Conservation (phyloP, 805 yeast species). For the Candida railenensis region DNA sequence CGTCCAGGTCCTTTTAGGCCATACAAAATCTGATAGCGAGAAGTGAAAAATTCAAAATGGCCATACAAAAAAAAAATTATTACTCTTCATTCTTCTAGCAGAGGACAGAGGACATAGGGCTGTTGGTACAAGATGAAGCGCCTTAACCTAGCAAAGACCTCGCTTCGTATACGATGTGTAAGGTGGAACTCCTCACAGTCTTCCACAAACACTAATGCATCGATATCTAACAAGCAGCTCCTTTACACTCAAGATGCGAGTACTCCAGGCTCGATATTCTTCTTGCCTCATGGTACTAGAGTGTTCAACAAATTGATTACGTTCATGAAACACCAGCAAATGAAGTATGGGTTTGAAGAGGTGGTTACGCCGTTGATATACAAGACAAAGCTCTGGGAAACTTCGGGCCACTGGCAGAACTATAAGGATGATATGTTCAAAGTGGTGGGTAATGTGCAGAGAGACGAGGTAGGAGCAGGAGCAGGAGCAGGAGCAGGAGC, state of each 20-base stretch:
- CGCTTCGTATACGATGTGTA: neutral
- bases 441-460: constrained; percentile 60
- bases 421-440: constrained; percentile 93
- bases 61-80: too few species aligned
- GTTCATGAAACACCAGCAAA: constrained; percentile 85
- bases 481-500: constrained; percentile 9
- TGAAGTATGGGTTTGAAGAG: constrained; percentile 81
- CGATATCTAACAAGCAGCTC: constrained; percentile 65
- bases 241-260: constrained; percentile 74
- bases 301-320: constrained; percentile 74
- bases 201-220: constrained; percentile 1
- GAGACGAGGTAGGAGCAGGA: constrained; percentile 18
- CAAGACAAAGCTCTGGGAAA: constrained; percentile 81
- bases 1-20: too few species aligned
- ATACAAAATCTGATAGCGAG: too few species aligned
- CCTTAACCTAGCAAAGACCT: neutral
- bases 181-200: neutral
- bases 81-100: too few species aligned
- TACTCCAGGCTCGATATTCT: constrained; percentile 91
- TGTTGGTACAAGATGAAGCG: neutral
- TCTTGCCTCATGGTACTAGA: constrained; percentile 89
- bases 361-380: constrained; percentile 91
- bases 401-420: constrained; percentile 94
- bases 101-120: too few species aligned
- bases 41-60: too few species aligned